Evolutionary conservation across 164 flowering plant species (phyloP), one percentile per base, ranked within the genome.

Genomic region (Stephania yunnanensis): DNA sequence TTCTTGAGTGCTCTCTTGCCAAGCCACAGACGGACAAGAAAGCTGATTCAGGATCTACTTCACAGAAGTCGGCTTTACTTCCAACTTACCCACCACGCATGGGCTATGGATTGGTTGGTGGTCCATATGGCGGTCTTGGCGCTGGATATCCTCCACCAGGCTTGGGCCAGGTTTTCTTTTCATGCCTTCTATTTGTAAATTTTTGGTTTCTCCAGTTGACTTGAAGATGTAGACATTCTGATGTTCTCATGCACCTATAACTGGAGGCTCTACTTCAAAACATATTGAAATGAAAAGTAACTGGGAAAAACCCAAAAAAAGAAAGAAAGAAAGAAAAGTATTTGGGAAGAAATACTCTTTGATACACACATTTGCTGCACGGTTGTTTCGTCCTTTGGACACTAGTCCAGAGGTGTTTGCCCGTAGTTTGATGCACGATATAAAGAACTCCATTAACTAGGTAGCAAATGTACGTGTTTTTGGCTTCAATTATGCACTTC

Each of bases 1-100:
- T 86, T 73, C 81, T 94, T 69, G 95, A 94, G 74, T 92, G 94
- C 80, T 92, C 97, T 64, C 92, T 94, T 69, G 98, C 98, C 69
- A 94, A 91, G 84, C 95, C 98, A 19, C 98, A 87, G 74, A 84
- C 88, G 29, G 97, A 92, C 44, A 89, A 84, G 80, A 92, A 85
- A 80, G 45, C 92, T 68, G 76, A 85, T 73, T 83, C 82, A 71
- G 86, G 81, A 44, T 76, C 88, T 71, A 85, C 69, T 76, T 73
- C 86, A 36, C 91, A 85, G 74, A 91, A 84, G 76, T 53, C 89
- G 6, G 88, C 84, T 19, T 65, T 91, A 64, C 85, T 89, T 78
- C 86, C 94, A 42, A 84, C 73, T 72, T 86, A 83, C 65, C 93
- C 87, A 25, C 89, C 94, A 68, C 88, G 73, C 71, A 80, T 81